Evolutionary conservation across 345 rosid species (phyloP).

Genomic region (Corchorus capsularis): DNA sequence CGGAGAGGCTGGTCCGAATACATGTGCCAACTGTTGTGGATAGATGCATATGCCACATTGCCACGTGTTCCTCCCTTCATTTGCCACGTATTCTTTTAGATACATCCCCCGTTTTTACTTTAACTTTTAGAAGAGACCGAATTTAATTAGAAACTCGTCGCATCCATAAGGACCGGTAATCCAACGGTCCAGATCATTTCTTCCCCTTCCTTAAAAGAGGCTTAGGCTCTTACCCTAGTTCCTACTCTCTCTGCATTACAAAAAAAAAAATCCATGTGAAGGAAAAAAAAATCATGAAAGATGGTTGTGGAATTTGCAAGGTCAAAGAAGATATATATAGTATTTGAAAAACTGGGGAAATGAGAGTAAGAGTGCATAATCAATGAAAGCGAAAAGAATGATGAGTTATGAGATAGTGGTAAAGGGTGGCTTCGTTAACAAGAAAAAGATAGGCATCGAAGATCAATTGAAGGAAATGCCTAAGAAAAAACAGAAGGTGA

Average conservation of each 20-base stretch:
- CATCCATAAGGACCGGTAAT: background rate
- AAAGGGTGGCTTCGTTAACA: background rate
- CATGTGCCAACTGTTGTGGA: background rate
- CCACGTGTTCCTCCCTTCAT: background rate
- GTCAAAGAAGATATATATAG: background rate
- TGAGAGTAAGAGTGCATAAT: background rate
- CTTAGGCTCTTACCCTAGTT: background rate
- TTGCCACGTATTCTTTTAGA: background rate
- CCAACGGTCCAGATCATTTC: background rate
- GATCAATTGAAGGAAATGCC: background rate
- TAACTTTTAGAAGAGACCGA: background rate
- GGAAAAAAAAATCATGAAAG: background rate
- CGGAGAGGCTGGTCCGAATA: background rate
- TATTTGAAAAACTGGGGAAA: background rate
- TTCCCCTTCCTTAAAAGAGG: background rate
- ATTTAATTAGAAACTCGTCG: conserved; percentile 6
- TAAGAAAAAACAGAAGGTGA: background rate
- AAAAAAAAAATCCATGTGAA: background rate
- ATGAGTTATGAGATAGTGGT: background rate
- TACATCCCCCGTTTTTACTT: background rate
- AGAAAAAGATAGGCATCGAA: background rate
- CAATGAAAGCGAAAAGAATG: background rate
- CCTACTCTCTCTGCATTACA: background rate
- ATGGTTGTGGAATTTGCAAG: background rate
- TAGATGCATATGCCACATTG: background rate